A percentile compares a stretch with the other conserved stretches of the same genome.
Conservation (phyloP, 2,329 filamentous ascomycete species). For the Cercospora canescens region DNA sequence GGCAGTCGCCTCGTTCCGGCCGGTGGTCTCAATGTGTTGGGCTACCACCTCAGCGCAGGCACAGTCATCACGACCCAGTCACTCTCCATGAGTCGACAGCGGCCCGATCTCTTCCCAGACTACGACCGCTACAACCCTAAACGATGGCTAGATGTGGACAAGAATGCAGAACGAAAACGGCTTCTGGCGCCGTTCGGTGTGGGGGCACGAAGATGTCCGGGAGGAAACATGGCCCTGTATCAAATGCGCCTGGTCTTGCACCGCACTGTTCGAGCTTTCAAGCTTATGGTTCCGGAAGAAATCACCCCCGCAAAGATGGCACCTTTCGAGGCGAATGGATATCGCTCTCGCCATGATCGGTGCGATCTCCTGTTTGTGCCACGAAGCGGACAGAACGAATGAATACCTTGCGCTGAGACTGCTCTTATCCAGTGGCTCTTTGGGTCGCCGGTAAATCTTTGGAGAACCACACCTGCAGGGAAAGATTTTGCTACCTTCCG, state of each 20-base stretch:
- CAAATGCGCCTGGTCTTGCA: constrained; percentile 5
- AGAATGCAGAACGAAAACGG: background rate
- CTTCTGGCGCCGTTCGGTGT: background rate
- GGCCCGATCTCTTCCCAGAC: background rate
- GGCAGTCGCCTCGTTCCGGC: background rate
- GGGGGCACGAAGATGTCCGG: background rate
- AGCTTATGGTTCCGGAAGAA: background rate
- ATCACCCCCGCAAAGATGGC: background rate
- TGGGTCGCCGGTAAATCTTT: too few relatives aligned
- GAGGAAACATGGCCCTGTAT: constrained; percentile 4
- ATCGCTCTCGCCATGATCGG: background rate
- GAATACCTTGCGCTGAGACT: too few relatives aligned
- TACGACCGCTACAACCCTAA: background rate
- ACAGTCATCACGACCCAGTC: background rate
- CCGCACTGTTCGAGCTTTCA: background rate
- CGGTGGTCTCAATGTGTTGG: background rate
- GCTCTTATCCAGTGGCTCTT: too few relatives aligned
- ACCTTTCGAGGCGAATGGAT: background rate
- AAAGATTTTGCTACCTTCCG: too few relatives aligned
- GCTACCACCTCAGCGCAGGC: background rate
- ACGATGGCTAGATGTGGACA: background rate
- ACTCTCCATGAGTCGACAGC: background rate
- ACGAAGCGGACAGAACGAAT: too few relatives aligned
- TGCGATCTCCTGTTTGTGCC: too few relatives aligned
- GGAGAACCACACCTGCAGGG: too few relatives aligned